These are phyloP conservation scores for Ascoidea tarda DNA, from an alignment of 805 yeast genomes.

Conservation along the genomic window DNA sequence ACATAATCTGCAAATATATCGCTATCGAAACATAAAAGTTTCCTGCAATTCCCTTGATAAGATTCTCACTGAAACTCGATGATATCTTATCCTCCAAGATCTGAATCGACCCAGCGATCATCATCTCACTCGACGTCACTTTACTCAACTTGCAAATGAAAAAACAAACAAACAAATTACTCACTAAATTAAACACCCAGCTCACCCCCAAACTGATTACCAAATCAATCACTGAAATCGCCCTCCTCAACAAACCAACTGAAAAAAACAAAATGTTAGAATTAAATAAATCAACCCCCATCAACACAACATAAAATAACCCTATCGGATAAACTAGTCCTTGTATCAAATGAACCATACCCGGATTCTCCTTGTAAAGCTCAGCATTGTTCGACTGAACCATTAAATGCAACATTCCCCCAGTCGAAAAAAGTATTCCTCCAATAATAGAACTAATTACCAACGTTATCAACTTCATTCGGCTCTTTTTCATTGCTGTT, in stretches of 20 bases:
- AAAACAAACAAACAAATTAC: slow-evolving; percentile 52
- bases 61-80: slow-evolving; percentile 42
- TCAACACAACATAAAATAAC: slow-evolving; percentile 54
- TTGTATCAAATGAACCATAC: slow-evolving; percentile 38
- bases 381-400: slow-evolving; percentile 38
- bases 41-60: slow-evolving; percentile 61
- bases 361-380: slow-evolving; percentile 28
- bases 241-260: slow-evolving; percentile 56
- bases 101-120: slow-evolving; percentile 32
- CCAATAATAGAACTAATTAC: slow-evolving; percentile 54
- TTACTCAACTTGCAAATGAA: slow-evolving; percentile 46
- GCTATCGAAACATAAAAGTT: slow-evolving; percentile 69
- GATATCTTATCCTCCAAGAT: slow-evolving; percentile 30
- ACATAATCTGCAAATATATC: slow-evolving; percentile 63
- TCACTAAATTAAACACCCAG: slow-evolving; percentile 52
- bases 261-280: slow-evolving; percentile 61
- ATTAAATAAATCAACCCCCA: slow-evolving; percentile 68
- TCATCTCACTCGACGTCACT: slow-evolving; percentile 25
- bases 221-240: slow-evolving; percentile 51
- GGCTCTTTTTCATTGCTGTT: slow-evolving; percentile 70
- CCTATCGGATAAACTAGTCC: slow-evolving; percentile 61
- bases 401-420: slow-evolving; percentile 55
- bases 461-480: slow-evolving; percentile 48
- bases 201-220: slow-evolving; percentile 53
- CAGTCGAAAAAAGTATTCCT: slow-evolving; percentile 53